phyloP scores from a whole-genome alignment of 345 rosid genomes.

The Syzygium grande region DNA sequence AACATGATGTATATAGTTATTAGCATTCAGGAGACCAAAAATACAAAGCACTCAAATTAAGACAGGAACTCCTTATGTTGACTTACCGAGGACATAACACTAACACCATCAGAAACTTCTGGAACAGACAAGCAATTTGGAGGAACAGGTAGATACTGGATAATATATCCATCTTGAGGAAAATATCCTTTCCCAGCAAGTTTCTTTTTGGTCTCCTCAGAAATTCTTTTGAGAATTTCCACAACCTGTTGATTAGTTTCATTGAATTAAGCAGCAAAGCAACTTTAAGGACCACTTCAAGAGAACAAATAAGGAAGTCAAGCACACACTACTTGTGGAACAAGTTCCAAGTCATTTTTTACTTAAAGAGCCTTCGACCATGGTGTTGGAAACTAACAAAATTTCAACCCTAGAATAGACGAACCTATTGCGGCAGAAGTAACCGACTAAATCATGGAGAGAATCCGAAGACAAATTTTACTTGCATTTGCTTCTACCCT shows the following conservation, averaged over 20 bases:
- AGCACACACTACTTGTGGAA: not conserved
- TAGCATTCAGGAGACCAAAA: not conserved
- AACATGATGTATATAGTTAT: not conserved
- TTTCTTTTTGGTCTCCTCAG: constrained; percentile 57
- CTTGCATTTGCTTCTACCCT: not conserved
- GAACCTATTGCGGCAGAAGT: not conserved
- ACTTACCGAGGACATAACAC: constrained; percentile 79
- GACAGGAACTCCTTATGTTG: not conserved
- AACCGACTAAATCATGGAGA: not conserved
- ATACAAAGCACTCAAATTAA: not conserved
- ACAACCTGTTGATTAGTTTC: constrained; percentile 32
- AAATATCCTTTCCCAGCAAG: constrained; percentile 72
- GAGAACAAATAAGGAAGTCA: not conserved
- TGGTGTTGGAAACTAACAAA: not conserved
- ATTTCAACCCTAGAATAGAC: not conserved
- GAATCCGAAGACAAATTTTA: not conserved
- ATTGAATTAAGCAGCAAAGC: not conserved
- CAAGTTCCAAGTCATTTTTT: not conserved
- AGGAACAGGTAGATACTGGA: constrained; percentile 79
- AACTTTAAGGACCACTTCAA: not conserved
- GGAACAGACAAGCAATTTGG: constrained; percentile 94
- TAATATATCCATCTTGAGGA: constrained; percentile 87
- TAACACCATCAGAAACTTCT: constrained; percentile 77
- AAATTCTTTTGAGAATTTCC: constrained; percentile 72
- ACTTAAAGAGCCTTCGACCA: not conserved